Conservation (phyloP, 768 basidiomycete species). For the Rhodosporidiobolus sp. region DNA sequence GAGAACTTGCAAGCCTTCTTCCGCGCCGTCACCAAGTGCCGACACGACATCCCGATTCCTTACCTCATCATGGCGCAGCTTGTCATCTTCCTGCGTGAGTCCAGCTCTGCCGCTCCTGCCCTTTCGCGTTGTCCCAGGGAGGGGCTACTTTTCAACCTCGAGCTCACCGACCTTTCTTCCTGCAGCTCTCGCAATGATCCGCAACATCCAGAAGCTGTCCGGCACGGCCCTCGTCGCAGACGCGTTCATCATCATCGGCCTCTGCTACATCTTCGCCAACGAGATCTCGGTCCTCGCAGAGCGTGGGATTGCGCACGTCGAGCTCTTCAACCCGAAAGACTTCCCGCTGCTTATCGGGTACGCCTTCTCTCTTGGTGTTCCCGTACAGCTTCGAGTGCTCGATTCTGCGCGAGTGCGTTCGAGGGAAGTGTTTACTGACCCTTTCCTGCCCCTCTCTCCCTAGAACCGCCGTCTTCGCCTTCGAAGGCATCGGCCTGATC, state of each 20-base stretch:
- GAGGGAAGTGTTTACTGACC: too few relatives aligned
- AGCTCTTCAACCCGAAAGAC: slow-evolving; percentile 80
- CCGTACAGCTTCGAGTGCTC: not conserved
- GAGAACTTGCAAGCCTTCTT: slow-evolving; percentile 67
- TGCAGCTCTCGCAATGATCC: slow-evolving; percentile 70
- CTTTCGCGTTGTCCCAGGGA: not conserved
- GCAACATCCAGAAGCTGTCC: slow-evolving; percentile 92
- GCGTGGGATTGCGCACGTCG: slow-evolving; percentile 71
- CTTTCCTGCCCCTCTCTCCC: not conserved
- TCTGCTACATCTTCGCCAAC: slow-evolving; percentile 77
- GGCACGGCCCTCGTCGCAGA: slow-evolving; percentile 89
- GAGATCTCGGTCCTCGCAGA: slow-evolving; percentile 68
- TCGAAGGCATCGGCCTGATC: slow-evolving; percentile 96
- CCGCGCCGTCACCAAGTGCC: slow-evolving; percentile 72
- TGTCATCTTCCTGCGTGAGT: slow-evolving; percentile 68
- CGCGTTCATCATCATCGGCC: slow-evolving; percentile 84
- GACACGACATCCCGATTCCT: slow-evolving; percentile 62
- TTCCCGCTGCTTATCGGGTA: slow-evolving; percentile 91
- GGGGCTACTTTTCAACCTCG: not conserved
- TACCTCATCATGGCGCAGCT: slow-evolving; percentile 78
- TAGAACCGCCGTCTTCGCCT: slow-evolving; percentile 96
- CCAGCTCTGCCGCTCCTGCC: too few relatives aligned
- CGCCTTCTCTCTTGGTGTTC: slow-evolving; percentile 44
- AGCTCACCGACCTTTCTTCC: not conserved
- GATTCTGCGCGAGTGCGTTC: too few relatives aligned